These are phyloP conservation scores for Aspergillus saccharolyticus DNA, from an alignment of 495 filamentous ascomycete species.

Conservation along the genomic window DNA sequence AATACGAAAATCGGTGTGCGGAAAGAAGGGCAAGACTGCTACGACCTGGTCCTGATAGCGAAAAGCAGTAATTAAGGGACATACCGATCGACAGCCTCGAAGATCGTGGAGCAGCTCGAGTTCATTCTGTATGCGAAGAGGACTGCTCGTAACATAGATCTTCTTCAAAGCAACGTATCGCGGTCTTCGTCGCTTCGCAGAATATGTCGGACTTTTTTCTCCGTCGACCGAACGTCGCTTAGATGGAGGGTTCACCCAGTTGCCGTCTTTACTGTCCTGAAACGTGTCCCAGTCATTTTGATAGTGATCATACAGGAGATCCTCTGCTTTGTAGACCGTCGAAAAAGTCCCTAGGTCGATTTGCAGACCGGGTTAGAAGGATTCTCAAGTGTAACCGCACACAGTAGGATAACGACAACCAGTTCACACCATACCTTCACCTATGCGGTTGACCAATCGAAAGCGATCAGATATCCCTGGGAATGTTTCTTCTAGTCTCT, in stretches of 20 bases:
- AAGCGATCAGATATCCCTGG: constrained; percentile 76
- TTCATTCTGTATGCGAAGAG: constrained; percentile 90
- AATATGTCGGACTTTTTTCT: constrained; percentile 21
- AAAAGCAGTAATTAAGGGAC: constrained; percentile 94
- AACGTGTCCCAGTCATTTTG: constrained; percentile 80
- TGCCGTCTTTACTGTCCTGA: constrained; percentile 52
- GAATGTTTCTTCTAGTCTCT: constrained; percentile 73
- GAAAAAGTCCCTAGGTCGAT: constrained; percentile 81
- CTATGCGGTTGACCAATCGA: constrained; percentile 91
- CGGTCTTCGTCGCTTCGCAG: constrained; percentile 39
- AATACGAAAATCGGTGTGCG: constrained; percentile 90
- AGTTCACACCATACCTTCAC: constrained; percentile 62
- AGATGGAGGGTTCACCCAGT: constrained; percentile 56
- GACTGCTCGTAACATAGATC: constrained; percentile 96
- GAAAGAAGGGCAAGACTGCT: constrained; percentile 90
- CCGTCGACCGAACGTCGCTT: constrained; percentile 41
- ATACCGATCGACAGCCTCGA: constrained; percentile 73
- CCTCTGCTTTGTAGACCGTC: constrained; percentile 97
- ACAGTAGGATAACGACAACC: not conserved
- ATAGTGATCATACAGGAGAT: constrained; percentile 79
- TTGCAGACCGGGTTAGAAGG: constrained; percentile 10
- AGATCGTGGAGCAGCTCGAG: constrained; percentile 93
- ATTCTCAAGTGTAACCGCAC: not conserved
- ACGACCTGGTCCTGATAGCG: constrained; percentile 91
- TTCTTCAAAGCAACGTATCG: constrained; percentile 97